Evolutionary conservation across 1,284 basidiomycete genomes (phyloP).

Genomic region (Ceratobasidium sp.): DNA sequence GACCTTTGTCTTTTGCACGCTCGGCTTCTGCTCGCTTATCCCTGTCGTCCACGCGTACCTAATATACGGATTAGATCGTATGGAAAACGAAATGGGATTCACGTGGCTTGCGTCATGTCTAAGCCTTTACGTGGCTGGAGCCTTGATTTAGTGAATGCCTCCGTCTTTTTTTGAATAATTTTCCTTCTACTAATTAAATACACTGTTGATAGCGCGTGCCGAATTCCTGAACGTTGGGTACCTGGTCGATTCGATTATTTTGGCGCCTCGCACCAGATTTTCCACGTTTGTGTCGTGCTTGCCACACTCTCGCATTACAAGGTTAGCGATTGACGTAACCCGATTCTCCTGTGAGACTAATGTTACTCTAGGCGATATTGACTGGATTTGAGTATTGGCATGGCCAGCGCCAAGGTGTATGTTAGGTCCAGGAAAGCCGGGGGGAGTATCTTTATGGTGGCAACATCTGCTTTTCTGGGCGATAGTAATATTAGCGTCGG

Average conservation of each 20-base stretch:
- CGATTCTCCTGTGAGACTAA: not conserved
- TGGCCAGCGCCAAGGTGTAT: slow-evolving; percentile 29
- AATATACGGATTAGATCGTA: slow-evolving; percentile 63
- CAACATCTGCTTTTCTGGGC: too few relatives aligned
- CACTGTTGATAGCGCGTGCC: slow-evolving; percentile 65
- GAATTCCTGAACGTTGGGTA: slow-evolving; percentile 78
- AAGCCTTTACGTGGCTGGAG: slow-evolving; percentile 76
- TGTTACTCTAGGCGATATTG: slow-evolving; percentile 14
- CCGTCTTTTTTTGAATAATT: slow-evolving; percentile 41
- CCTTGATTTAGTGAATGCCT: slow-evolving; percentile 77
- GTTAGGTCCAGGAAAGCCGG: slow-evolving; percentile 5
- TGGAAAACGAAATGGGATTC: slow-evolving; percentile 70
- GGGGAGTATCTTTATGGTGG: too few relatives aligned
- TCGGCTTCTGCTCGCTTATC: slow-evolving; percentile 76
- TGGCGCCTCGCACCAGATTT: slow-evolving; percentile 83
- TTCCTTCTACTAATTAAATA: not conserved
- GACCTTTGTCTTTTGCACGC: slow-evolving; percentile 78
- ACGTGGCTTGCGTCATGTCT: slow-evolving; percentile 71
- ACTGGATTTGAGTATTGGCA: slow-evolving; percentile 36
- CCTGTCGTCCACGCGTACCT: slow-evolving; percentile 73
- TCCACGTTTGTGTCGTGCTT: slow-evolving; percentile 80
- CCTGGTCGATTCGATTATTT: slow-evolving; percentile 85
- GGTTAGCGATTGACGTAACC: not conserved
- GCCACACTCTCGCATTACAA: slow-evolving; percentile 80
- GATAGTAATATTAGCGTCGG: too few relatives aligned